Conservation (phyloP, 768 basidiomycete species). For the Agaricus blazei region DNA sequence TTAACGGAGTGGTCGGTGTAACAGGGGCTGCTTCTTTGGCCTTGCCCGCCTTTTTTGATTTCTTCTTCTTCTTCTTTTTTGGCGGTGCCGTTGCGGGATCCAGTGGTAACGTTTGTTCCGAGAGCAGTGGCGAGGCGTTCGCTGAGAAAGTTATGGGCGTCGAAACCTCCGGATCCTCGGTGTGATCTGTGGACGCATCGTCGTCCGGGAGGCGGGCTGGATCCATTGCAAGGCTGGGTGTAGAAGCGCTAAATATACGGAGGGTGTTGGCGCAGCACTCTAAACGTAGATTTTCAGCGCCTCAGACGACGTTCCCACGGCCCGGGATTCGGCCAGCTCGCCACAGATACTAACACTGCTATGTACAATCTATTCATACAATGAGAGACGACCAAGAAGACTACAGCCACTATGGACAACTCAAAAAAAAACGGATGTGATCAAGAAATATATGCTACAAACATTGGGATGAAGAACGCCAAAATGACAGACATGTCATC, state of each 20-base stretch:
- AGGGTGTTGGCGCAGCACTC: neutral
- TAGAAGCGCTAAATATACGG: neutral
- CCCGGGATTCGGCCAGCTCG: too few relatives aligned
- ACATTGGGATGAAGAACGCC: too few relatives aligned
- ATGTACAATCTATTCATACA: too few relatives aligned
- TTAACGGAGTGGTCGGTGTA: constrained; percentile 8
- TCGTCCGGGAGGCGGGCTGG: neutral
- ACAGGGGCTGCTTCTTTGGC: constrained; percentile 33
- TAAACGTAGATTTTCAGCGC: neutral
- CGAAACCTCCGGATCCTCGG: constrained; percentile 5
- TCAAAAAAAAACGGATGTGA: neutral
- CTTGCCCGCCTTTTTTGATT: constrained; percentile 22
- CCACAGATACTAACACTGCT: neutral
- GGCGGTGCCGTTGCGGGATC: neutral
- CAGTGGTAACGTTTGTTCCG: constrained; percentile 3
- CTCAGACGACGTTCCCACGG: neutral
- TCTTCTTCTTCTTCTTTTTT: constrained; percentile 16
- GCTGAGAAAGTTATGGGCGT: constrained; percentile 10
- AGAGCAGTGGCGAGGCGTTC: constrained; percentile 6
- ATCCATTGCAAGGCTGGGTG: neutral
- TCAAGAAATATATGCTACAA: too few relatives aligned
- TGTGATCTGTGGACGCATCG: constrained; percentile 1
- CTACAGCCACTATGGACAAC: too few relatives aligned
- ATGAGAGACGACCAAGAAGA: neutral
- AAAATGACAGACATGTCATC: neutral